Base-by-base conservation (phyloP, 352 stramenopile genomes). In the Phytopythium aichiense region DNA sequence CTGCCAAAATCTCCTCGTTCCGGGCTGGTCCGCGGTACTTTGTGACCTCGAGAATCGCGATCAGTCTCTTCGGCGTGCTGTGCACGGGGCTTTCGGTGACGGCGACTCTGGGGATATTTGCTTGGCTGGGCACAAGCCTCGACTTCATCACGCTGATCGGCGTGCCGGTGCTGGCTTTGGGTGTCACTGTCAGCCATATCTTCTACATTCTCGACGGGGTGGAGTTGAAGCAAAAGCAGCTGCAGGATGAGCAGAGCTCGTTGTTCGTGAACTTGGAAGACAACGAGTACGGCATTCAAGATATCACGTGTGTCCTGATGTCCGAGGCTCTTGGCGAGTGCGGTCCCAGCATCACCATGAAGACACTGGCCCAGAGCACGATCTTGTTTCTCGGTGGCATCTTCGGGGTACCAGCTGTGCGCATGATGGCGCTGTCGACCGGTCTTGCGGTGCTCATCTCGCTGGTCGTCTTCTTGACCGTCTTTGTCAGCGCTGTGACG, bases 61-160 rank as follows among this genome's bases (percentile, higher is more conserved):
- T 94, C 1, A 80, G 80, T 11, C 85, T 94, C 51, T 67, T 87
- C 42, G 85, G 81, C 28, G 67, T 92, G 52, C 42, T 77, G 4
- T 88, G 81, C 55, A 88, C 88, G 61, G 63, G 86, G 18, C 65
- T 91, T 31, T 71, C 81, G 1, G 77, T 91, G n/a, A 55, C 74
- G 12, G 72, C 74, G 7, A 92, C 81, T 0, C 78, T 94, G 62
- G 84, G 84, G 1, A 37, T 91, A 30, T 88, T 91, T 40, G 81
- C 72, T 42, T 91, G 81, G 81, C 63, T 33, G 53, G 81, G 84
- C 9, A 63, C 73, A 7, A 86, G 85, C 63, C 66, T 91, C 0
- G 80, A 93, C 55, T 67, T 91, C 33, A 77, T 91, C 30, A 89
- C 87, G 42, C 73, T 93, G 49, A 76, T 87, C 22, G 71, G 88